phyloP scores from a whole-genome alignment of 305 asterid genomes.

The Fraxinus albicans region DNA sequence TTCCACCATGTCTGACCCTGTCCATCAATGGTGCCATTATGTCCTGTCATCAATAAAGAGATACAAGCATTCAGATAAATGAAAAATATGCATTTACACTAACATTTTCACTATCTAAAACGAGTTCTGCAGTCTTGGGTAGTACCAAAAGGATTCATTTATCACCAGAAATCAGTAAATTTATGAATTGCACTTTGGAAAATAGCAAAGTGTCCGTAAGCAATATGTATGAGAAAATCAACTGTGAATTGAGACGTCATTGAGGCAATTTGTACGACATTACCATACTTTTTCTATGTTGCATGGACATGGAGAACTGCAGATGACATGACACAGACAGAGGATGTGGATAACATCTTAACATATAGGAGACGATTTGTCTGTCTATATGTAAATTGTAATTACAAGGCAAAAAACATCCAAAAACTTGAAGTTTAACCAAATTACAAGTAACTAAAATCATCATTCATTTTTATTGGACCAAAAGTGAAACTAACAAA shows the following conservation, averaged over 20 bases:
- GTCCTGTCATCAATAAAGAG: conserved; percentile 46
- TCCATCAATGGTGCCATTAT: conserved; percentile 89
- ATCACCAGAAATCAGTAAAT: not conserved
- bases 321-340: not conserved
- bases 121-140: not conserved
- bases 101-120: not conserved
- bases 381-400: not conserved
- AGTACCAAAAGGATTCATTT: not conserved
- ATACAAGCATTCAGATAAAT: conserved; percentile 15
- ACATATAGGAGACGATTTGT: not conserved
- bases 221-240: not conserved
- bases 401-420: not conserved
- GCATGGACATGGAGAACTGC: not conserved
- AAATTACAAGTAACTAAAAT: not conserved
- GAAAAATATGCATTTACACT: conserved; percentile 5
- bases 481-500: not conserved
- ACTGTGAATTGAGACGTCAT: not conserved
- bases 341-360: not conserved
- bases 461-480: not conserved
- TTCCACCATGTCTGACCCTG: conserved; percentile 97
- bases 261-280: not conserved
- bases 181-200: not conserved
- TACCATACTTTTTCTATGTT: not conserved
- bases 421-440: not conserved
- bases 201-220: not conserved